Evolutionary conservation across 345 rosid genomes (phyloP).

Genomic region (Excoecaria agallocha): DNA sequence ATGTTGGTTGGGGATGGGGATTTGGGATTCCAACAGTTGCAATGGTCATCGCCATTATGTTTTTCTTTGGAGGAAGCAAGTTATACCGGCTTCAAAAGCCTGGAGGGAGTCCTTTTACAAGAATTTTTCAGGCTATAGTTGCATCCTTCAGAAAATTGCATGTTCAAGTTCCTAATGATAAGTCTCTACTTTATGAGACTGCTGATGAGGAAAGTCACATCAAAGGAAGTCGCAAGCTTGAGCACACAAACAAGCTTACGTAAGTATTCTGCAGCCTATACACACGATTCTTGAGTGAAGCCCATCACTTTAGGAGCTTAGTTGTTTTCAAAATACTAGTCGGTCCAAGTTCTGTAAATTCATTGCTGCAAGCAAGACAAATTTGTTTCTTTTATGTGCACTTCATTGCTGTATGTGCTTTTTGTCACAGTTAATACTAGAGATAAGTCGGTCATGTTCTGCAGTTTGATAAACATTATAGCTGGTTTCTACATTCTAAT

Average conservation of each 20-base stretch:
- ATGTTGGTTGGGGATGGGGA: constrained; percentile 98
- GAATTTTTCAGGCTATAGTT: constrained; percentile 75
- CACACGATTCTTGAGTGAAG: no score
- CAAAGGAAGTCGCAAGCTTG: constrained; percentile 81
- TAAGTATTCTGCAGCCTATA: constrained; percentile 24
- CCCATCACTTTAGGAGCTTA: no score
- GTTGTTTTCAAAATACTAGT: no score
- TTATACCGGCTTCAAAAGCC: constrained; percentile 73
- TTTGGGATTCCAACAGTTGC: constrained; percentile 88
- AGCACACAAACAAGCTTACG: constrained; percentile 63
- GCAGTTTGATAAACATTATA: background rate
- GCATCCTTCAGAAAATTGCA: constrained; percentile 67
- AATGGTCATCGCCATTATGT: constrained; percentile 72
- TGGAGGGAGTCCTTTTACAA: constrained; percentile 88
- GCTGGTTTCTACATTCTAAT: background rate
- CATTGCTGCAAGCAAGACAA: background rate
- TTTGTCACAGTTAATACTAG: background rate
- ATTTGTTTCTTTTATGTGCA: background rate
- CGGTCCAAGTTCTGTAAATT: background rate
- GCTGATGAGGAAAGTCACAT: constrained; percentile 60
- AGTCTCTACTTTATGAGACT: constrained; percentile 70
- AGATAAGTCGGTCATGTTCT: no score
- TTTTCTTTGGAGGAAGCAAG: constrained; percentile 73
- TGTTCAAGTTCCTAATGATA: constrained; percentile 64
- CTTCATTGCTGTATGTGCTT: background rate